A percentile compares a stretch with the other conserved stretches of the same genome.
Conservation (phyloP, 306 rosid genomes). For the Inga oerstediana region DNA sequence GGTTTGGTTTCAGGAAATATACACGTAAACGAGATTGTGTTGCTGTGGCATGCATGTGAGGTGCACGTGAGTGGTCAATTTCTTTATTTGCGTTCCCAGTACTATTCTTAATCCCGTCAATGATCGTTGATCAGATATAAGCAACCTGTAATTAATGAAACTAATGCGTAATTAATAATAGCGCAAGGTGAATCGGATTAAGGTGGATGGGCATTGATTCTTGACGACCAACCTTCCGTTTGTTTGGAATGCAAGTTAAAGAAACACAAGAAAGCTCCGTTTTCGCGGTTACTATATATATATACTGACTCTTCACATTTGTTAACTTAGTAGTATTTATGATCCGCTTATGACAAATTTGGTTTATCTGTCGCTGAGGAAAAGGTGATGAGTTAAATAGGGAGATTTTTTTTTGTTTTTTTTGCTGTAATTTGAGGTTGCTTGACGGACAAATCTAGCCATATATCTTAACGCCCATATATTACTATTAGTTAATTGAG, state of each 20-base stretch:
- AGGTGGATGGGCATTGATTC: not conserved
- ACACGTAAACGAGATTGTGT: not conserved
- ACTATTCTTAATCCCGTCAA: not conserved
- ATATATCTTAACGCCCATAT: not conserved
- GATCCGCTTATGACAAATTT: not conserved
- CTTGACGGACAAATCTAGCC: not conserved
- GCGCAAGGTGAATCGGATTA: not conserved
- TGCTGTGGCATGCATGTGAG: constrained; percentile 27
- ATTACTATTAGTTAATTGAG: not conserved
- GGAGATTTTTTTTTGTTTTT: not conserved
- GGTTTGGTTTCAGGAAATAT: not conserved
- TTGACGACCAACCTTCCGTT: not conserved
- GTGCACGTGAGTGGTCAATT: constrained; percentile 41
- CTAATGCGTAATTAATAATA: not conserved
- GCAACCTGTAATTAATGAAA: not conserved
- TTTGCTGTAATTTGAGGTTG: not conserved
- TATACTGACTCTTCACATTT: not conserved
- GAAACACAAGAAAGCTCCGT: not conserved
- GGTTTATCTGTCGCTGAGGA: not conserved
- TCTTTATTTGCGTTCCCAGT: not conserved
- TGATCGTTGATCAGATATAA: not conserved
- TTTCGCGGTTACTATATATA: not conserved
- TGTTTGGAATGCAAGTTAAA: not conserved
- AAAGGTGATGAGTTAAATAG: not conserved
- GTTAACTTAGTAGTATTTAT: not conserved